These are phyloP conservation scores for Rosa hybrid DNA, from an alignment of 331 rosid genomes.

Conservation along the genomic window DNA sequence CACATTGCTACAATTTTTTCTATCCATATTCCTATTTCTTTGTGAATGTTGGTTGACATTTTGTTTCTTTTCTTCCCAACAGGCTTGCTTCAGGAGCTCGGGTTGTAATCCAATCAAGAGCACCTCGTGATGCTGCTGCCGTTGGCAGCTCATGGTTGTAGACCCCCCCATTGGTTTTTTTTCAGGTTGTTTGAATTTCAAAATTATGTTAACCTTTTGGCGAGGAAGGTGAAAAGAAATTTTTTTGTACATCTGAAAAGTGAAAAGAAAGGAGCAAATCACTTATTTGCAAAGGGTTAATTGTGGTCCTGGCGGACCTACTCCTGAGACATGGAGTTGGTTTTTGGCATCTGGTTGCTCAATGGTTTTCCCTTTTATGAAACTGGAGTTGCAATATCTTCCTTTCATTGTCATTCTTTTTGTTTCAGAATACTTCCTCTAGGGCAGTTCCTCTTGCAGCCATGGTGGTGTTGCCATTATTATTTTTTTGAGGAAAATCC, in stretches of 20 bases:
- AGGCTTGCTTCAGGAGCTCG: slow-evolving; percentile 99
- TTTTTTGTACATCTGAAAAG: slow-evolving; percentile 34
- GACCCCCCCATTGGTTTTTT: slow-evolving; percentile 19
- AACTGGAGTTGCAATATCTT: slow-evolving; percentile 33
- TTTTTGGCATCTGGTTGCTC: slow-evolving; percentile 33
- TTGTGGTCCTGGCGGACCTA: slow-evolving; percentile 55
- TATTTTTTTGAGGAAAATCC: neutral
- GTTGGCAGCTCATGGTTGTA: slow-evolving; percentile 47
- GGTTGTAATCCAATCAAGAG: slow-evolving; percentile 79
- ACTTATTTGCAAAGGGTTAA: slow-evolving; percentile 39
- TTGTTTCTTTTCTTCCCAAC: slow-evolving; percentile 37
- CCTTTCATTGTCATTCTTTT: slow-evolving; percentile 28
- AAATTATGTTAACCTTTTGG: slow-evolving; percentile 42
- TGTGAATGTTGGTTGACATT: slow-evolving; percentile 36
- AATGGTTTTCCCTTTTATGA: slow-evolving; percentile 21
- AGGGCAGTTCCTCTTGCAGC: neutral
- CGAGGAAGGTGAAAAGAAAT: slow-evolving; percentile 29
- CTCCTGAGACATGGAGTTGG: slow-evolving; percentile 38
- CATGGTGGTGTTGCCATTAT: neutral
- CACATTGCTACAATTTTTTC: slow-evolving; percentile 14
- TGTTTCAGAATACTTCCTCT: slow-evolving; percentile 9
- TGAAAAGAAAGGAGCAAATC: slow-evolving; percentile 29
- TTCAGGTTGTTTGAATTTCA: slow-evolving; percentile 43
- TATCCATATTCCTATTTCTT: slow-evolving; percentile 6
- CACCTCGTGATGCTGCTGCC: slow-evolving; percentile 28